Evolutionary conservation across 106 monocot genomes (phyloP).

Genomic region (Dendrobium huoshanense): DNA sequence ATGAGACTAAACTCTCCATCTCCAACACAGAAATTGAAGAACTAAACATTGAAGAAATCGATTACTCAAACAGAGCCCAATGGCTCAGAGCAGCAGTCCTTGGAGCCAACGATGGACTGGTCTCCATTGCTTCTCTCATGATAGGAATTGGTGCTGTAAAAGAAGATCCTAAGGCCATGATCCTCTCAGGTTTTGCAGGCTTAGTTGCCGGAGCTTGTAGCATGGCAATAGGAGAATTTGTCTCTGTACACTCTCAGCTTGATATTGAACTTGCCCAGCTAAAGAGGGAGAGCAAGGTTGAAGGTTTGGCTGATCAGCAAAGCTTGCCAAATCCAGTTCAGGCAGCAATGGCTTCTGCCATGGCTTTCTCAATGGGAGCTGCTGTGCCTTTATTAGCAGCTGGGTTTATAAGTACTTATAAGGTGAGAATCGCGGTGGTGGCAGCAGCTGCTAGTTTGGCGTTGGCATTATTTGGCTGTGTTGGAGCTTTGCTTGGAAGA

Average conservation of each 20-base stretch:
- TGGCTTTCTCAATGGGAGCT: slow-evolving; percentile 59
- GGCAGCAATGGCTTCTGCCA: slow-evolving; percentile 63
- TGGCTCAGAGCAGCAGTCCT: slow-evolving; percentile 77
- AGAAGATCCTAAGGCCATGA: slow-evolving; percentile 34
- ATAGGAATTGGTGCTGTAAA: slow-evolving; percentile 65
- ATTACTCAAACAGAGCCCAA: slow-evolving; percentile 32
- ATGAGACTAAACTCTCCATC: slow-evolving; percentile 32
- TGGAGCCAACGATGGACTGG: slow-evolving; percentile 76
- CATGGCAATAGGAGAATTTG: slow-evolving; percentile 85
- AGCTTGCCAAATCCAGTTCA: slow-evolving; percentile 44
- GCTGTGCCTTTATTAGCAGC: slow-evolving; percentile 50
- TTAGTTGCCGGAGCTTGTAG: slow-evolving; percentile 72
- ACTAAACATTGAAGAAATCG: background rate
- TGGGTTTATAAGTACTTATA: slow-evolving; percentile 32
- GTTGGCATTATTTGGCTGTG: slow-evolving; percentile 41
- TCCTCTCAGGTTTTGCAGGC: slow-evolving; percentile 54
- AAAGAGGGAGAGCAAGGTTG: slow-evolving; percentile 15
- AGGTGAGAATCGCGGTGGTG: slow-evolving; percentile 44
- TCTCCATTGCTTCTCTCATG: slow-evolving; percentile 73
- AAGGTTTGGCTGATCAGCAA: background rate
- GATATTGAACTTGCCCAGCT: slow-evolving; percentile 52
- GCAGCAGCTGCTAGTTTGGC: slow-evolving; percentile 34
- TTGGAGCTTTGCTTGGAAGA: slow-evolving; percentile 49
- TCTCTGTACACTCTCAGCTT: slow-evolving; percentile 60
- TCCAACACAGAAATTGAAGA: slow-evolving; percentile 8